A percentile compares a stretch with the other conserved stretches of the same genome.
Conservation (phyloP, 305 asterid genomes). For the Solanum aculeatissimum region DNA sequence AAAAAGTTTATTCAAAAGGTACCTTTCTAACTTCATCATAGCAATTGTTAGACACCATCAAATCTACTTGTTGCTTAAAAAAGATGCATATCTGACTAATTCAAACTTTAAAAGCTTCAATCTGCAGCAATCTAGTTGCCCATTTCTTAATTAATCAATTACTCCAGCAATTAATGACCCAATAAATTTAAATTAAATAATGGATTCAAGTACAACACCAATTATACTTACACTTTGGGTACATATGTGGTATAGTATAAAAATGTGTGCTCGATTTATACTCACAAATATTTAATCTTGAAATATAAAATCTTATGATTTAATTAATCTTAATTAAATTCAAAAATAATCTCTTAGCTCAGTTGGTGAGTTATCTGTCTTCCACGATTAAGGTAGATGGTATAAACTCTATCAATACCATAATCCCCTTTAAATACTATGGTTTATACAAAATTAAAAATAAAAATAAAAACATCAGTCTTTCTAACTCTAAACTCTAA, state of each 20-base stretch:
- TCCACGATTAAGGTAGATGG: not conserved
- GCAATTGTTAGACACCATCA: not conserved
- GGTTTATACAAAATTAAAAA: not conserved
- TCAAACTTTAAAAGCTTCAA: slow-evolving; percentile 41
- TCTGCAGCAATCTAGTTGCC: slow-evolving; percentile 5
- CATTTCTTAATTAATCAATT: not conserved
- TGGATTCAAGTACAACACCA: not conserved
- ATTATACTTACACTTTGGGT: not conserved
- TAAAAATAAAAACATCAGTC: not conserved
- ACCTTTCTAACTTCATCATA: slow-evolving; percentile 9
- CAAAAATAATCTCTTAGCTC: not conserved
- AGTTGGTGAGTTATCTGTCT: not conserved
- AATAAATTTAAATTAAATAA: not conserved
- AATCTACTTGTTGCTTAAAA: not conserved
- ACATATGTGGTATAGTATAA: not conserved
- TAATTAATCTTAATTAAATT: not conserved
- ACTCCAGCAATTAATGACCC: not conserved
- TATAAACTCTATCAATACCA: not conserved
- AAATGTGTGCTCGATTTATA: not conserved
- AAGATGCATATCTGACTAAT: slow-evolving; percentile 36
- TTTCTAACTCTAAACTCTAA: not conserved
- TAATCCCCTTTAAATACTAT: not conserved
- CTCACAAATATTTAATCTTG: not conserved
- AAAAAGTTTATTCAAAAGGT: slow-evolving; percentile 5
- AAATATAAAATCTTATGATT: not conserved